Conservation (phyloP, 306 rosid genomes). For the Boehmeria nivea region DNA sequence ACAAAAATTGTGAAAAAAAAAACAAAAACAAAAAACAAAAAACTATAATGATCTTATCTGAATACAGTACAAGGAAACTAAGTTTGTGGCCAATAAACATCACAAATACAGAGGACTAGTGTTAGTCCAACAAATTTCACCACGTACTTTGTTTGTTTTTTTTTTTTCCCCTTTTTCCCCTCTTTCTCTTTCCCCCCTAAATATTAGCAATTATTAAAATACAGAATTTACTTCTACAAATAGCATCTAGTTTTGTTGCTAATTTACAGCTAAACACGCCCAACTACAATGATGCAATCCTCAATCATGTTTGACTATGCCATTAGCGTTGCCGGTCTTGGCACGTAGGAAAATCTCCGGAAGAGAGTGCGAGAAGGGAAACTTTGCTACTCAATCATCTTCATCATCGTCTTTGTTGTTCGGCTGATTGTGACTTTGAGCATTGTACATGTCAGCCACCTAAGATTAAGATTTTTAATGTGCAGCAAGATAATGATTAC, state of each 20-base stretch:
- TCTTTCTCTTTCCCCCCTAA: not conserved
- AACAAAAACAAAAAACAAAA: not conserved
- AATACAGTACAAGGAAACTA: not conserved
- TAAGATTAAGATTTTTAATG: constrained; percentile 20
- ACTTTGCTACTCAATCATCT: constrained; percentile 64
- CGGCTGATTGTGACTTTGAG: constrained; percentile 56
- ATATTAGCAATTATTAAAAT: not conserved
- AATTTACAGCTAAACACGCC: constrained; percentile 10
- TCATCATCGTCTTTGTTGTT: constrained; percentile 56
- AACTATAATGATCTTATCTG: not conserved
- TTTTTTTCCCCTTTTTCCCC: too few species aligned
- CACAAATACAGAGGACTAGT: not conserved
- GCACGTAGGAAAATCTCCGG: constrained; percentile 11
- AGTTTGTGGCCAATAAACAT: not conserved
- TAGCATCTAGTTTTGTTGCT: not conserved
- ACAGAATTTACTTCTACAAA: not conserved
- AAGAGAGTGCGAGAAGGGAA: constrained; percentile 5
- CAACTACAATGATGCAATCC: not conserved
- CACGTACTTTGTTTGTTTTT: too few species aligned
- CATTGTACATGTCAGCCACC: constrained; percentile 87
- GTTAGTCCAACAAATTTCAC: too few species aligned
- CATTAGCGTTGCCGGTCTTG: constrained; percentile 14
- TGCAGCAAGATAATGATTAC: not conserved
- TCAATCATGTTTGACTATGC: not conserved
- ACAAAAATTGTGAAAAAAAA: not conserved